Evolutionary conservation across 345 rosid genomes (phyloP).

Genomic region (Raphanus sativus): DNA sequence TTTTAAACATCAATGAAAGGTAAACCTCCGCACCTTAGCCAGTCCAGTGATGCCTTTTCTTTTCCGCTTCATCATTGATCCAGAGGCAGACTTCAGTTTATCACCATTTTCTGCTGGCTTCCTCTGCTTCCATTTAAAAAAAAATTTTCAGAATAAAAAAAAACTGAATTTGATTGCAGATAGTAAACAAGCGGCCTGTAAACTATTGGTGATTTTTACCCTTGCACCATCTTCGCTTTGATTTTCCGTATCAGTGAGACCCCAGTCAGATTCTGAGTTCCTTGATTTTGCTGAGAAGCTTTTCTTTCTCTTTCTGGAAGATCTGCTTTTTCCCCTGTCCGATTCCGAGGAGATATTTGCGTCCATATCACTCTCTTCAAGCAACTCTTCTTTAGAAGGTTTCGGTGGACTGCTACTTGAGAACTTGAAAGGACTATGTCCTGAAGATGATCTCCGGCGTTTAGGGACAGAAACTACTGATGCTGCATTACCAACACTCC

Average conservation of each 20-base stretch:
- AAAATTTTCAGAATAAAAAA: background rate
- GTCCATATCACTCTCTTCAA: constrained; percentile 40
- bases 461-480: constrained; percentile 73
- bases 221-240: constrained; percentile 52
- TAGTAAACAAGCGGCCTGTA: background rate
- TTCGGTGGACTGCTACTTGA: constrained; percentile 42
- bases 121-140: constrained; percentile 40
- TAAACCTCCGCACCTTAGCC: constrained; percentile 56
- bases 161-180: constrained; percentile 5
- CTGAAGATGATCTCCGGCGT: constrained; percentile 61
- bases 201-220: constrained; percentile 45
- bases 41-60: constrained; percentile 68
- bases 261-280: constrained; percentile 48
- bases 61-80: constrained; percentile 68
- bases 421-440: constrained; percentile 57
- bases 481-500: constrained; percentile 52
- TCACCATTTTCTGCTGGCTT: constrained; percentile 45
- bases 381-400: constrained; percentile 41
- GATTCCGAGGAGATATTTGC: constrained; percentile 37
- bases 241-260: constrained; percentile 41
- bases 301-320: constrained; percentile 45
- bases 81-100: constrained; percentile 51
- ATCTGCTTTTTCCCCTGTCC: constrained; percentile 44
- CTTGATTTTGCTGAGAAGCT: constrained; percentile 42
- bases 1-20: constrained; percentile 9